Conservation (phyloP, 2,329 filamentous ascomycete genomes). For the Nemania bipapillata region DNA sequence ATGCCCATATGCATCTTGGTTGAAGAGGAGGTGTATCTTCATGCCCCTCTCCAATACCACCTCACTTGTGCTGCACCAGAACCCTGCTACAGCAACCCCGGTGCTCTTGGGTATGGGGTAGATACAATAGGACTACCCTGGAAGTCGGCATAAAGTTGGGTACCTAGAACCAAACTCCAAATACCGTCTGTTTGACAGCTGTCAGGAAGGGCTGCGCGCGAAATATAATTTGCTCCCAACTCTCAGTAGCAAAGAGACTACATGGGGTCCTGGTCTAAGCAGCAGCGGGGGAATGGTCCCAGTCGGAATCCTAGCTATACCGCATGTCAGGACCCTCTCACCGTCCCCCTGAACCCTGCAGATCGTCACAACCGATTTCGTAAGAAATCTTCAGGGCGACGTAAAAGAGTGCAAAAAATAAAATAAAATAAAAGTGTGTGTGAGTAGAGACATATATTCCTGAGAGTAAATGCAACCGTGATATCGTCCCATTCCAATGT, state of each 20-base stretch:
- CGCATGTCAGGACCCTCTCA: constrained; percentile 24
- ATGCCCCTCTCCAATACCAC: constrained; percentile 22
- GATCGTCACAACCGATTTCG: constrained; percentile 26
- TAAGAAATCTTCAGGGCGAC: constrained; percentile 10
- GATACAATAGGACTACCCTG: too few species aligned
- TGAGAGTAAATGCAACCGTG: constrained; percentile 37
- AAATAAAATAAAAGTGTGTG: background rate
- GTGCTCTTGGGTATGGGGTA: constrained; percentile 19
- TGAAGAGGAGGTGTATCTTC: constrained; percentile 1
- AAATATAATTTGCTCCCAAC: background rate
- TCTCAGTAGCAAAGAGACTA: background rate
- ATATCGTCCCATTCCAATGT: constrained; percentile 37
- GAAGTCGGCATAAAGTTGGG: background rate
- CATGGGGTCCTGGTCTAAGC: constrained; percentile 1
- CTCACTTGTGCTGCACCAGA: constrained; percentile 6
- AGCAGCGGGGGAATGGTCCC: constrained; percentile 14
- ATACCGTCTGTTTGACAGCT: background rate
- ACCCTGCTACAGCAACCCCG: constrained; percentile 13
- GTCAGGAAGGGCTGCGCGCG: background rate
- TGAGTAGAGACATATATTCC: constrained; percentile 4
- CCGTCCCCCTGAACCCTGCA: constrained; percentile 40
- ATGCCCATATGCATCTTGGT: constrained; percentile 13
- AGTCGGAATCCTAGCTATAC: constrained; percentile 9
- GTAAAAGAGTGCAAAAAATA: constrained; percentile 10
- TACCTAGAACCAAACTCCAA: constrained; percentile 2